phyloP scores from a whole-genome alignment of 2,329 filamentous ascomycete genomes.

The Penicillium sp. region DNA sequence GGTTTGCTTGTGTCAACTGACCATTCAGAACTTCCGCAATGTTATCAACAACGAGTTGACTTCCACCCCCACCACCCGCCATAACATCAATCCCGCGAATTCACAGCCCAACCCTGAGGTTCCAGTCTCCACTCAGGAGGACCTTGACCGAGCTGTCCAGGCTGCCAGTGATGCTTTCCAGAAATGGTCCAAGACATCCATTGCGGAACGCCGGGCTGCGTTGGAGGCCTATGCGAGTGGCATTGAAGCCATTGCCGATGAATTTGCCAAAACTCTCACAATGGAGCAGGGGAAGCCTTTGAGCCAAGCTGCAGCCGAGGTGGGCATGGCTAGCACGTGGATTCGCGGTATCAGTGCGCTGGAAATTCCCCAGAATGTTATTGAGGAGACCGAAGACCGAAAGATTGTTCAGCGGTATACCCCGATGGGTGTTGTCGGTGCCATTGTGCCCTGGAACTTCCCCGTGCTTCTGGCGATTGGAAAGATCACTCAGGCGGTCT shows the following conservation, averaged over 20 bases:
- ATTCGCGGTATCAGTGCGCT: constrained; percentile 22
- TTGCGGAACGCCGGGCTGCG: constrained; percentile 34
- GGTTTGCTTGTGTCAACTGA: neutral
- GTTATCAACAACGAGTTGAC: constrained; percentile 53
- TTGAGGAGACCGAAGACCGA: constrained; percentile 48
- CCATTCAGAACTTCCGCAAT: constrained; percentile 38
- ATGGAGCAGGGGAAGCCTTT: constrained; percentile 46
- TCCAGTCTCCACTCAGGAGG: constrained; percentile 49
- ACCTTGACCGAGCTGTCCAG: constrained; percentile 53
- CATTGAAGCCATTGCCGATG: constrained; percentile 36
- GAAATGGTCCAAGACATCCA: constrained; percentile 44
- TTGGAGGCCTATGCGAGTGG: constrained; percentile 34
- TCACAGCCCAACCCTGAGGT: constrained; percentile 52
- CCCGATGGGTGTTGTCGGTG: constrained; percentile 47
- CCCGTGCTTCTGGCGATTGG: constrained; percentile 44
- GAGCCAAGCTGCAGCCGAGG: constrained; percentile 26
- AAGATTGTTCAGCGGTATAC: constrained; percentile 36
- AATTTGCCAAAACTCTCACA: constrained; percentile 40
- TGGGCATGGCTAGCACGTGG: constrained; percentile 27
- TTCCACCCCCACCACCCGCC: constrained; percentile 46
- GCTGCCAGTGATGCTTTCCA: constrained; percentile 51
- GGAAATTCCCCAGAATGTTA: constrained; percentile 47
- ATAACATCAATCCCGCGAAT: constrained; percentile 54
- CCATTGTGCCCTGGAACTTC: constrained; percentile 63
- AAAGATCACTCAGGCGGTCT: constrained; percentile 52